Evolutionary conservation across 1,284 basidiomycete species (phyloP).

Genomic region (Agaricales sp.): DNA sequence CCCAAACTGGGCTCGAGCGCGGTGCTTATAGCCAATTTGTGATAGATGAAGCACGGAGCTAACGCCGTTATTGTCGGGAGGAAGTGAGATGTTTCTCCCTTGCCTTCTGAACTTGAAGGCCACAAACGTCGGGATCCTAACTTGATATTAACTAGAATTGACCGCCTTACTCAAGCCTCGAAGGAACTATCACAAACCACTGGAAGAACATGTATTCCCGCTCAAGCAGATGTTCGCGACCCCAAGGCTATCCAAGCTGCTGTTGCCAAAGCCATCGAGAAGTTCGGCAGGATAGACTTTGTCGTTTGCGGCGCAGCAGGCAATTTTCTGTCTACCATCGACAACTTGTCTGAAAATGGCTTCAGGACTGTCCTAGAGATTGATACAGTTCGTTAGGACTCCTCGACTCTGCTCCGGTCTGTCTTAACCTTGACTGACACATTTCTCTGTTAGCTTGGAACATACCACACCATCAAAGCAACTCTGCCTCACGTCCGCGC

Average conservation of each 20-base stretch:
- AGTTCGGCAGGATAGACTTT: conserved; percentile 87
- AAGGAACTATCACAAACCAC: conserved; percentile 63
- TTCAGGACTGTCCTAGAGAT: conserved; percentile 94
- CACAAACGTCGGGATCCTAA: too few species aligned
- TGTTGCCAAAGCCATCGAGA: conserved; percentile 64
- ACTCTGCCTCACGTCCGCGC: conserved; percentile 68
- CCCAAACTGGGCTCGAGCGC: conserved; percentile 8
- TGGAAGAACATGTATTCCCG: conserved; percentile 62
- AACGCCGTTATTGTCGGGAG: conserved; percentile 78
- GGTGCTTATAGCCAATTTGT: conserved; percentile 3
- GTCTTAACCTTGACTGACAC: neutral
- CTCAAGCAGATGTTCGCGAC: conserved; percentile 79
- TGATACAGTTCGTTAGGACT: conserved; percentile 65
- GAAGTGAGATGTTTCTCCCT: conserved; percentile 58
- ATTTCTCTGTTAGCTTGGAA: conserved; percentile 3
- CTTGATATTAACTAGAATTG: conserved; percentile 38
- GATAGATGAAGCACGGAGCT: conserved; percentile 79
- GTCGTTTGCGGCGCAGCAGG: conserved; percentile 91
- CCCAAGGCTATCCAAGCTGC: conserved; percentile 68
- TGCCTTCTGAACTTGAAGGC: neutral
- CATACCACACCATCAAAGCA: conserved; percentile 88
- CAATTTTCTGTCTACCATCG: conserved; percentile 82
- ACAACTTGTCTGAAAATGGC: conserved; percentile 73
- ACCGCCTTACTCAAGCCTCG: conserved; percentile 67
- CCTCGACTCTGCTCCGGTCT: neutral